Evolutionary conservation across 2,329 filamentous ascomycete genomes (phyloP), one percentile per base, ranked within the genome.

Genomic region (Nannizziopsis arthrosporioides): DNA sequence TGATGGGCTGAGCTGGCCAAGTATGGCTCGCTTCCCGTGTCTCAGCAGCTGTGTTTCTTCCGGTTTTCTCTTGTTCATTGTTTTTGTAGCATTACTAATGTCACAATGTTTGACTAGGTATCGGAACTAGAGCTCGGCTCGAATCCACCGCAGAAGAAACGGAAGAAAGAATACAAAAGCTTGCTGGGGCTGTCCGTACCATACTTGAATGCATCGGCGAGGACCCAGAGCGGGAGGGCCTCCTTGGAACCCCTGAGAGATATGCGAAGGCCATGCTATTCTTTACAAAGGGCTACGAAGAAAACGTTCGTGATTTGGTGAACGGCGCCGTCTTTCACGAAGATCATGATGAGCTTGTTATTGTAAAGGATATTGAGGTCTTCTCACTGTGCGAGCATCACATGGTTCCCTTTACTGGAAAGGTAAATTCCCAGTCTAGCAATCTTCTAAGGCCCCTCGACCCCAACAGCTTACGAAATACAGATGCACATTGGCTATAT

Each of bases 401-500:
- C 63, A 76, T 98, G 63, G 90, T 98, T 6, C 92, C 92, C 0
- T 98, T 98, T 61, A 90, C 79, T 2, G 92, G 92, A 59, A 96
- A 94, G 78, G 86, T 89, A 72, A 43, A 31, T n/a, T 9, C 22
- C 7, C 22, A 27, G 22, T 27, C 22, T 27, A 3, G 11, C 35
- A 14, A 10, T 15, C n/a, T 36, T 5, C 14, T 17, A 40, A 10
- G 9, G 12, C n/a, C 32, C 38, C 34, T 1, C 10, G 11, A 17
- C 22, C 15, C 4, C 12, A n/a, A n/a, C 30, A 17, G n/a, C 53
- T 54, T 43, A 55, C 48, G 38, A 41, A 19, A 42, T 34, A n/a
- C 44, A 93, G 86, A 96, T 98, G 86, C 92, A 98, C 69, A 96
- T 98, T 58, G 92, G 89, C 50, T 98, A 98, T 68, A 96, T 98